These are phyloP conservation scores for Flammula alnicola DNA, from an alignment of 1,284 basidiomycete genomes.

Conservation along the genomic window DNA sequence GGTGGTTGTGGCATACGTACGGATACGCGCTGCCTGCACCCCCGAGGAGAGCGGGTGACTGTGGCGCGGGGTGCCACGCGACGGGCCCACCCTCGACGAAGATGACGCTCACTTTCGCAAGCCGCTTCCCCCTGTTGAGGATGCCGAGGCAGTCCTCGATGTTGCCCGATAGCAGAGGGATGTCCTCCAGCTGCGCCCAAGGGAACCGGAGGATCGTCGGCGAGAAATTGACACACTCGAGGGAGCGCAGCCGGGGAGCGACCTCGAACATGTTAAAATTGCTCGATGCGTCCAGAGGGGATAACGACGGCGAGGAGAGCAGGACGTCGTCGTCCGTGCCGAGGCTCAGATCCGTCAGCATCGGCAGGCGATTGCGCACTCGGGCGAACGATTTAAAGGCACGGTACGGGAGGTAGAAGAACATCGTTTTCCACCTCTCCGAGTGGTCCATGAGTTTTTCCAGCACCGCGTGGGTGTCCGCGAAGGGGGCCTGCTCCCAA, in stretches of 20 bases:
- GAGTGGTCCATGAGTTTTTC: conserved; percentile 33
- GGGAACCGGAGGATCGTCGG: conserved; percentile 40
- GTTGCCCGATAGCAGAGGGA: conserved; percentile 39
- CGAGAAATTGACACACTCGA: conserved; percentile 43
- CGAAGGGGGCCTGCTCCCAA: conserved; percentile 35
- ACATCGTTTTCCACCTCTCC: conserved; percentile 34
- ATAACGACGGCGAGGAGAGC: conserved; percentile 5
- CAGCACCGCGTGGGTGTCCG: conserved; percentile 29
- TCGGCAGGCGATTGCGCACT: conserved; percentile 35
- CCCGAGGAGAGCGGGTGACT: conserved; percentile 12
- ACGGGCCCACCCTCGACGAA: conserved; percentile 30
- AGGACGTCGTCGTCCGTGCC: conserved; percentile 35
- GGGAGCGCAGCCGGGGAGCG: conserved; percentile 37
- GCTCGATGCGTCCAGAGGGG: conserved; percentile 14
- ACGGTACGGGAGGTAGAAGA: conserved; percentile 36
- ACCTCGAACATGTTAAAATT: conserved; percentile 37
- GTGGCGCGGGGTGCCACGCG: conserved; percentile 10
- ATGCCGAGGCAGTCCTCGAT: conserved; percentile 39
- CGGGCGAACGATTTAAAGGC: conserved; percentile 31
- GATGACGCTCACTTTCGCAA: conserved; percentile 35
- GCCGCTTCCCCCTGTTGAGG: conserved; percentile 32
- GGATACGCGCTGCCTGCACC: conserved; percentile 18
- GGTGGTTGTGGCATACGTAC: conserved; percentile 32
- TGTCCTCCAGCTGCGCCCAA: conserved; percentile 37
- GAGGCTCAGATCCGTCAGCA: conserved; percentile 39